Percentiles rank a stretch among this genome's conserved stretches.
Evolutionary conservation across 306 rosid species (phyloP).

Genomic region (Ormosia emarginata): DNA sequence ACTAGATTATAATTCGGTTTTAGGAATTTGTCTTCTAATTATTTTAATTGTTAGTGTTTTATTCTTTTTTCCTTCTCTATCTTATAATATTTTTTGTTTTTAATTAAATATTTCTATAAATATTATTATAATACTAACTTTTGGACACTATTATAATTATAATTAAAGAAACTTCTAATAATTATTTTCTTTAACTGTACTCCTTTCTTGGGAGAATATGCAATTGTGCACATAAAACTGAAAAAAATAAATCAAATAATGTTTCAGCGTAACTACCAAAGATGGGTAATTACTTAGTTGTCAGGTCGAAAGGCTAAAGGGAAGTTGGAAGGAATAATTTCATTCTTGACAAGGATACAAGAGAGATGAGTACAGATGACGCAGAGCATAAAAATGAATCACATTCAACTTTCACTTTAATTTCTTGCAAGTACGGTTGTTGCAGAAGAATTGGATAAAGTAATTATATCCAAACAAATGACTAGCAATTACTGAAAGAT

Average conservation of each 20-base stretch:
- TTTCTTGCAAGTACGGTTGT: slow-evolving; percentile 22
- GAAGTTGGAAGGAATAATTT: slow-evolving; percentile 17
- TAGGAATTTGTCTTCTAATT: too few species aligned
- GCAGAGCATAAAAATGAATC: slow-evolving; percentile 15
- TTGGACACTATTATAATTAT: too few species aligned
- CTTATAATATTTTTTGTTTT: too few species aligned
- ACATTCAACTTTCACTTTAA: slow-evolving; percentile 22
- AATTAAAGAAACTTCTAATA: too few species aligned
- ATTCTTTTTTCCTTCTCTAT: too few species aligned
- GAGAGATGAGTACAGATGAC: neutral
- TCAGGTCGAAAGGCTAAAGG: neutral
- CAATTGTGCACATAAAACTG: neutral
- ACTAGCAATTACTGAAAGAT: slow-evolving; percentile 33
- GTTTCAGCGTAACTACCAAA: neutral
- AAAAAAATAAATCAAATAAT: neutral
- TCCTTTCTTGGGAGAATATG: neutral
- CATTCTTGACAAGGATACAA: neutral
- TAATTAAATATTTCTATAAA: too few species aligned
- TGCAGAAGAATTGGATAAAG: neutral
- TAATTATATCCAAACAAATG: neutral
- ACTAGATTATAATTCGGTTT: too few species aligned
- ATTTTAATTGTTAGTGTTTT: too few species aligned
- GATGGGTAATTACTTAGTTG: neutral
- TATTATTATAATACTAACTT: too few species aligned
- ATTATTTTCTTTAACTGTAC: too few species aligned